Evolutionary conservation across 805 yeast species (phyloP), one percentile per base, ranked within the genome.

Genomic region (Candida xiaguanensis): DNA sequence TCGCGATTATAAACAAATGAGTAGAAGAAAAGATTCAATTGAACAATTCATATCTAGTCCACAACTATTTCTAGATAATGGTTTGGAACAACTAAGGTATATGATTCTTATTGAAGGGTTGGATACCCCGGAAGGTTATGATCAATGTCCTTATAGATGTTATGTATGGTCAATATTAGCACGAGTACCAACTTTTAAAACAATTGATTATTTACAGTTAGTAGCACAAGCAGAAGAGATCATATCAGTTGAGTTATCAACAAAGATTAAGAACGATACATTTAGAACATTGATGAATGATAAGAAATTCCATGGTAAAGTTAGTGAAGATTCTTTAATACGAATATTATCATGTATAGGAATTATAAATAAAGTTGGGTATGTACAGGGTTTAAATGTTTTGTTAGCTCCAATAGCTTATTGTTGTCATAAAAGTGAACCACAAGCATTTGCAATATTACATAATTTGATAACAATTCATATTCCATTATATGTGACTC

Each of bases 321-420:
- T 88, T 2, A 59, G 77, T n/a, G 95, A 87, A 51, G 78, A 75
- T 2, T 63, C 85, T 1, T 60, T 89, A 31, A 72, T 82, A 8
- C 61, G 96, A 32, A 64, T 88, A 2, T 67, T 89, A 18, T 82
- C 85, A 23, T 80, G 85, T n/a, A 75, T 78, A 53, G 95, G 95
- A 2, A 61, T 78, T 57, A 59, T 73, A 14, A 54, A 33, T 37
- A 54, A 53, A 29, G 64, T 57, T 5, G 74, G 74, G 0, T 87
- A 87, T 53, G 96, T 89, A n/a, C 96, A 89, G 56, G 96, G 96
- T 2, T 78, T 90, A 83, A 89, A 89, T 55, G 88, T 89, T 0
- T 58, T 89, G 16, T 73, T 84, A 17, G 96, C 95, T 0, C 96
- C 96, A 1, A 75, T 89, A 40, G 74, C 88, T 13, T 89, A 77